Evolutionary conservation across 805 yeast species (phyloP).

Genomic region (Barnettozyma vustinii): DNA sequence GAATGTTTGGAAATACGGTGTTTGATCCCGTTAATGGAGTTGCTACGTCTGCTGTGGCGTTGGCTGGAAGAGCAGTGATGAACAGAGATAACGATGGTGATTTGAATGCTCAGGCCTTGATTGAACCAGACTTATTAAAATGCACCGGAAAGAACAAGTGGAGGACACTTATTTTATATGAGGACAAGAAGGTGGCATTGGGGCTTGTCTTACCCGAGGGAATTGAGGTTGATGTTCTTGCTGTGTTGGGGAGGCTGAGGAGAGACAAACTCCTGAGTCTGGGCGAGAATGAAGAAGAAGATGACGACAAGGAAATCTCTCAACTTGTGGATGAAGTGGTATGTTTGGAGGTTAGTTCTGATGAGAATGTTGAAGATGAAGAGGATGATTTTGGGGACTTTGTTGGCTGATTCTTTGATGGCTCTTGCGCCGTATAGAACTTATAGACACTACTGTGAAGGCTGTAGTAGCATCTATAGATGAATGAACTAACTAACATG

Average conservation of each 20-base stretch:
- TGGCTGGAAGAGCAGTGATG: neutral
- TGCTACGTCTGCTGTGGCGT: neutral
- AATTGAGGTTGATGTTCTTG: conserved; percentile 1
- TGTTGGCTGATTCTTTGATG: conserved; percentile 8
- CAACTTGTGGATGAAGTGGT: neutral
- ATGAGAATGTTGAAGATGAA: conserved; percentile 5
- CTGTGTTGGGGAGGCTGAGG: neutral
- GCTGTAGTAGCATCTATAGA: neutral
- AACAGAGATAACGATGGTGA: neutral
- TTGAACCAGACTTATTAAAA: conserved; percentile 1
- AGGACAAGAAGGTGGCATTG: conserved; percentile 30
- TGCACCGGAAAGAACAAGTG: conserved; percentile 23
- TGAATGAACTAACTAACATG: no score
- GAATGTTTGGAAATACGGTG: conserved; percentile 32
- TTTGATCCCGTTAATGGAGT: conserved; percentile 17
- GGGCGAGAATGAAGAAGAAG: conserved; percentile 1
- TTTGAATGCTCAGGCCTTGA: neutral
- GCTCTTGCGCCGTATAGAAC: neutral
- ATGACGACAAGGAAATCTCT: neutral
- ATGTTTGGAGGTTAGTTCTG: neutral
- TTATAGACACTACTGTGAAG: neutral
- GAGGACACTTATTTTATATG: conserved; percentile 30
- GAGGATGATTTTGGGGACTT: conserved; percentile 26
- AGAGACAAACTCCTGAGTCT: conserved; percentile 1
- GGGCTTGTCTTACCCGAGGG: conserved; percentile 28